Evolutionary conservation across 2,329 filamentous ascomycete species (phyloP).

Genomic region (Plectosphaerella plurivora): DNA sequence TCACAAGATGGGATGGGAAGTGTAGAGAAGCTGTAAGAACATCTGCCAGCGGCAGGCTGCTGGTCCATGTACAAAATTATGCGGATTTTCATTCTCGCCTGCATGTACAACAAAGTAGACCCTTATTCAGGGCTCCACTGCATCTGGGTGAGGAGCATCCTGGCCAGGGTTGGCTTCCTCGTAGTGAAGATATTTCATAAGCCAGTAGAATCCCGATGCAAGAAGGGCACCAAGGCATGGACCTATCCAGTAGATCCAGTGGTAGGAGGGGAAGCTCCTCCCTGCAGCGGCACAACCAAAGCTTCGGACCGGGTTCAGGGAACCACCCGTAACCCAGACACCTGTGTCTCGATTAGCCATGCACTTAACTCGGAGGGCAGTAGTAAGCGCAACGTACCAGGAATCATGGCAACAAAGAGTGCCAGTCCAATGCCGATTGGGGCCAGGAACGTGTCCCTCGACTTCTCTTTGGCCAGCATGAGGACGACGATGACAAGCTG

Average conservation of each 20-base stretch:
- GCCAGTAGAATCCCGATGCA: slow-evolving; percentile 33
- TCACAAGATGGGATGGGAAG: too few species aligned
- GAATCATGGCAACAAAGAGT: slow-evolving; percentile 49
- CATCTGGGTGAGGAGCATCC: slow-evolving; percentile 14
- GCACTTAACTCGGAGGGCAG: neutral
- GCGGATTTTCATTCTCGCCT: too few species aligned
- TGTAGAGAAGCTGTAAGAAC: too few species aligned
- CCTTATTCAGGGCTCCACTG: neutral
- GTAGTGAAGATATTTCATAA: slow-evolving; percentile 39
- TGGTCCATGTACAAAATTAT: too few species aligned
- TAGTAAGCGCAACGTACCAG: slow-evolving; percentile 18
- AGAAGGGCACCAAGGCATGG: slow-evolving; percentile 36
- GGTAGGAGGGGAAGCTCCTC: slow-evolving; percentile 27
- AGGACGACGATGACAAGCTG: slow-evolving; percentile 56
- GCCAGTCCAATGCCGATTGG: slow-evolving; percentile 63
- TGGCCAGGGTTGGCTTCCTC: slow-evolving; percentile 33
- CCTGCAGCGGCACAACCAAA: slow-evolving; percentile 37
- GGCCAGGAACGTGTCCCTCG: slow-evolving; percentile 60
- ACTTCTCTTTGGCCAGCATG: slow-evolving; percentile 65
- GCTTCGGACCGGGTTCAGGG: slow-evolving; percentile 37
- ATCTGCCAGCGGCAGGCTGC: too few species aligned
- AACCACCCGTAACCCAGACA: slow-evolving; percentile 35
- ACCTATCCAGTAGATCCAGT: slow-evolving; percentile 43
- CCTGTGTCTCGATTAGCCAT: slow-evolving; percentile 13
- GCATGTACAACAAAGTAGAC: too few species aligned